Conservation (phyloP, 192 early-diverging fungal genomes). For the Coemansia sp. region DNA sequence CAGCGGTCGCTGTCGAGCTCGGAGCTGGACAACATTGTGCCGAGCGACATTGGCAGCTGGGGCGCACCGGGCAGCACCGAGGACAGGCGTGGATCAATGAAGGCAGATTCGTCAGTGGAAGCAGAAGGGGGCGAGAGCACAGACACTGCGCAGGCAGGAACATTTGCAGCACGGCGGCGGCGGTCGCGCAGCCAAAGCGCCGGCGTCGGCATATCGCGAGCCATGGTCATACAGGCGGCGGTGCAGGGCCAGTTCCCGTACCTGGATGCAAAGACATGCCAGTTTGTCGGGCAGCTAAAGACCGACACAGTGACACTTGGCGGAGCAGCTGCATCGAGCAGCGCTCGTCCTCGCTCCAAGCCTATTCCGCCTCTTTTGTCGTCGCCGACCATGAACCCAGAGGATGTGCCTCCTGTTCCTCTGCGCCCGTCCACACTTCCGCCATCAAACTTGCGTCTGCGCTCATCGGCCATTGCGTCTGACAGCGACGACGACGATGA, state of each 20-base stretch:
- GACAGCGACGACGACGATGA: constrained; percentile 5
- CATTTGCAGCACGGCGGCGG: constrained; percentile 40
- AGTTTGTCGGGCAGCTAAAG: constrained; percentile 57
- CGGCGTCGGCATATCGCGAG: constrained; percentile 49
- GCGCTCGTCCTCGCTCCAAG: constrained; percentile 10
- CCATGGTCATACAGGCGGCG: constrained; percentile 54
- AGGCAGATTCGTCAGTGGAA: neutral
- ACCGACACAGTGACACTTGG: constrained; percentile 39
- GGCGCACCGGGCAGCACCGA: neutral
- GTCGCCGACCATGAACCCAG: constrained; percentile 27
- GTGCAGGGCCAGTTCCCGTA: constrained; percentile 52
- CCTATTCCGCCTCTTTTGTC: constrained; percentile 2
- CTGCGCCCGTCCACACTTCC: constrained; percentile 17
- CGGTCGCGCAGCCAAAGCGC: constrained; percentile 54
- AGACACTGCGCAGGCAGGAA: constrained; percentile 6
- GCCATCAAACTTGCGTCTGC: constrained; percentile 21
- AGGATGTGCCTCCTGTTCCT: constrained; percentile 7
- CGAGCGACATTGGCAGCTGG: constrained; percentile 35
- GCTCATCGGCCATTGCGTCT: constrained; percentile 16
- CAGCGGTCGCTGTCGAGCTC: constrained; percentile 51
- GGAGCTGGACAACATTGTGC: constrained; percentile 49
- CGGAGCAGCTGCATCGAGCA: constrained; percentile 32
- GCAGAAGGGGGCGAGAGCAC: neutral
- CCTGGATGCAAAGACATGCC: constrained; percentile 49
- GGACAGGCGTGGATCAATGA: neutral